Evolutionary conservation across 1,284 basidiomycete species (phyloP).

Genomic region (Apiotrichum mycotoxinovorans): DNA sequence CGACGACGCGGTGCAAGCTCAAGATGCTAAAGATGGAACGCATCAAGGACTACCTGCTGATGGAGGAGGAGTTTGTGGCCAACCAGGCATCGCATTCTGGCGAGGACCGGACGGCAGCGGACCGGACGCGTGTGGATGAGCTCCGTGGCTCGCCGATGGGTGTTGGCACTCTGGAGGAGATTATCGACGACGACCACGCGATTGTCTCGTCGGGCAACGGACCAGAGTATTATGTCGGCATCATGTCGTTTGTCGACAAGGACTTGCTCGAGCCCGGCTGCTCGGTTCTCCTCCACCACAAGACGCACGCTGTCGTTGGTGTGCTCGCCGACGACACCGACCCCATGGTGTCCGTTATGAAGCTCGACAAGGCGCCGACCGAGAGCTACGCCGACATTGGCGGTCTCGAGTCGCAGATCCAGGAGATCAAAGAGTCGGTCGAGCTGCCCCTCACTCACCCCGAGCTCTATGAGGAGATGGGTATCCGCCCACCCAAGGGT

Average conservation of each 20-base stretch:
- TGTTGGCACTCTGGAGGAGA: slow-evolving; percentile 96
- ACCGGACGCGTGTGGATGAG: slow-evolving; percentile 90
- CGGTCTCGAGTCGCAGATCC: slow-evolving; percentile 93
- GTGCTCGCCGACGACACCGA: slow-evolving; percentile 96
- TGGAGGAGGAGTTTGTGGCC: slow-evolving; percentile 96
- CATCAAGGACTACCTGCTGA: slow-evolving; percentile 94
- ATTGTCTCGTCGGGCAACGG: slow-evolving; percentile 94
- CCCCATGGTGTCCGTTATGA: slow-evolving; percentile 98
- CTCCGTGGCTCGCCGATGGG: slow-evolving; percentile 94
- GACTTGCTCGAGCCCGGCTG: slow-evolving; percentile 96
- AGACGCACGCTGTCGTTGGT: slow-evolving; percentile 91
- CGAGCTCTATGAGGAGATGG: slow-evolving; percentile 99
- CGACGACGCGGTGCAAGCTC: slow-evolving; percentile 91
- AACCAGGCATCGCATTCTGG: slow-evolving; percentile 85
- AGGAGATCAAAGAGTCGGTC: slow-evolving; percentile 99
- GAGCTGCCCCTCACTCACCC: slow-evolving; percentile 97
- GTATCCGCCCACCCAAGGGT: slow-evolving; percentile 97
- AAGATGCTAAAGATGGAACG: slow-evolving; percentile 94
- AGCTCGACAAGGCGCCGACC: slow-evolving; percentile 96
- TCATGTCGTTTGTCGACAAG: slow-evolving; percentile 99
- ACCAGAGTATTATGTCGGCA: slow-evolving; percentile 96
- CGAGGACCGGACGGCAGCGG: slow-evolving; percentile 95
- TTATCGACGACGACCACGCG: slow-evolving; percentile 99
- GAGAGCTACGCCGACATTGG: slow-evolving; percentile 94
- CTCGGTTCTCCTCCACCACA: slow-evolving; percentile 92